Evolutionary conservation across 352 stramenopile species (phyloP), one percentile per base, ranked within the genome.

Genomic region (Phytophthora litchii): DNA sequence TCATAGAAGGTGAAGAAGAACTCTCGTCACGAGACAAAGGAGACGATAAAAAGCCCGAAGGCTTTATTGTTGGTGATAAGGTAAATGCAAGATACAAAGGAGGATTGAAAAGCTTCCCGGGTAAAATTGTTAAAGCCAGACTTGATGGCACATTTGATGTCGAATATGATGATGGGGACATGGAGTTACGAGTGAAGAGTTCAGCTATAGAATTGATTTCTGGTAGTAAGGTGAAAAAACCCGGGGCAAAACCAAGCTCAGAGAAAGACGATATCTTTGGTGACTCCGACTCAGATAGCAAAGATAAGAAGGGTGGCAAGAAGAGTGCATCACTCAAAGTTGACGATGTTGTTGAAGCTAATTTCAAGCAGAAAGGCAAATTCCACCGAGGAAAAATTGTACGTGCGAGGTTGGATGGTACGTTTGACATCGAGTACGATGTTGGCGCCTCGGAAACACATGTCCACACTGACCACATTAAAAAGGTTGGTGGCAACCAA

Each of bases 81-180:
- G 70, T 86, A 3, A 80, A 70, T 25, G 67, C 70, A 10, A 58
- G 47, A 9, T 88, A 76, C 50, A 78, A 76, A 17, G 50, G 67
- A 37, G 69, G 71, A 10, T 35, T 42, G 3, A 74, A 77, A 17
- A 60, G 34, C 17, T 91, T 74, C 38, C 51, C 57, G 13, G 81
- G 79, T 4, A 80, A 66, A 45, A 83, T 94, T 27, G 8, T 41
- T 0, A 62, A 80, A n/a, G 67, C 53, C 1, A 36, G 80, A 44
- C 32, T 60, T 12, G 74, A 92, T 47, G 79, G 73, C 6, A 89
- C 79, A 0, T 90, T 74, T 50, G 83, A 93, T 29, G 58, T 95
- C 8, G 54, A 80, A 21, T 89, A 80, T 40, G 83, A 89, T 16
- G 62, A 91, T 29, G 76, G 75, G 1, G 74, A 85, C 19, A 48